Conservation (phyloP, 164 flowering plant genomes). For the Euptelea pleiosperma region DNA sequence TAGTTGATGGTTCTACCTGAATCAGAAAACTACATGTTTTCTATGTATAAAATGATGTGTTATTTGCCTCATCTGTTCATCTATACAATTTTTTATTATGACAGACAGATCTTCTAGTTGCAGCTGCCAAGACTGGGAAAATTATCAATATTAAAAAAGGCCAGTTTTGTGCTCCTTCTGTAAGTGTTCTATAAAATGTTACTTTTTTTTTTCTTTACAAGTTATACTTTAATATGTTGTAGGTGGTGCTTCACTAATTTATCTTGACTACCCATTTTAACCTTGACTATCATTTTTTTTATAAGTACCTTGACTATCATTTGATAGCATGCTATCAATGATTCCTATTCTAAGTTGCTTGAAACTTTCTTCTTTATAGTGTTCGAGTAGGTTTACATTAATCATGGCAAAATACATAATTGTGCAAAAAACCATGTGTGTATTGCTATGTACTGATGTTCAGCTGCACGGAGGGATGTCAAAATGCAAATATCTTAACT, state of each 20-base stretch:
- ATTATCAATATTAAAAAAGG: constrained; percentile 95
- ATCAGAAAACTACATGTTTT: neutral
- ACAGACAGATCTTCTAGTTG: constrained; percentile 97
- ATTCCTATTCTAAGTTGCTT: neutral
- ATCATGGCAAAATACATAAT: too few relatives aligned
- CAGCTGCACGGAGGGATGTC: too few relatives aligned
- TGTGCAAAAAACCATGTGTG: too few relatives aligned
- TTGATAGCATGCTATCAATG: neutral
- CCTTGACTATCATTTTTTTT: too few relatives aligned
- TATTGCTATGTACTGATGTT: too few relatives aligned
- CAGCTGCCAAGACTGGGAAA: constrained; percentile 95
- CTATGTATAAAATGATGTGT: neutral
- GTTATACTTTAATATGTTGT: neutral
- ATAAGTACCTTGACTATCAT: too few relatives aligned
- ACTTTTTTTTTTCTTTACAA: neutral
- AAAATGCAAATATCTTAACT: too few relatives aligned
- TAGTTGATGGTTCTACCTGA: neutral
- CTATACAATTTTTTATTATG: constrained; percentile 13
- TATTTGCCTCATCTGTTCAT: neutral
- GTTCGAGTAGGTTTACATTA: too few relatives aligned
- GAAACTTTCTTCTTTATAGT: too few relatives aligned
- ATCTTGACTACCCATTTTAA: too few relatives aligned
- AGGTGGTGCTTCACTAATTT: neutral
- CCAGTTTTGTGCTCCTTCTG: constrained; percentile 94
- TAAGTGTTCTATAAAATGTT: constrained; percentile 32